Percentiles rank a stretch among this genome's conserved stretches.
These are phyloP conservation scores for Giardia muris DNA, from an alignment of 208 protist genomes.

Conservation along the genomic window DNA sequence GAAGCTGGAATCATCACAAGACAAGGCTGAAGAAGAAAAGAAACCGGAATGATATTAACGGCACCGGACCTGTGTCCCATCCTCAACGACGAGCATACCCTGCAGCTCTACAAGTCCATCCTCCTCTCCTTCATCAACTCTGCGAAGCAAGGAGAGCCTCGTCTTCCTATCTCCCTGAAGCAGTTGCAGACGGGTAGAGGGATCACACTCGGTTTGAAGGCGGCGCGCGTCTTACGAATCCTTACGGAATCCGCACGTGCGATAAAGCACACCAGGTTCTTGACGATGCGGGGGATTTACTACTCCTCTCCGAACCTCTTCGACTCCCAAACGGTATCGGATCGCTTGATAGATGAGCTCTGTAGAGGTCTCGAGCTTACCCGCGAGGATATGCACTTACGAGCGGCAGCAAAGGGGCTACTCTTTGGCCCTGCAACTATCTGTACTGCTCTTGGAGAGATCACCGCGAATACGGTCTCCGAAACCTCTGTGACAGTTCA, in stretches of 20 bases:
- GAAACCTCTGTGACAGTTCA: neutral
- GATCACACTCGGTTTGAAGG: too few relatives aligned
- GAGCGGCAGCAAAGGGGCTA: neutral
- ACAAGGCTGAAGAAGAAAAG: too few relatives aligned
- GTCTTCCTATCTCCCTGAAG: too few relatives aligned
- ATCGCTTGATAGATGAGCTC: neutral
- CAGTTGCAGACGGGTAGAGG: too few relatives aligned
- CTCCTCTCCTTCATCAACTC: too few relatives aligned
- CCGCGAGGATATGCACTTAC: neutral
- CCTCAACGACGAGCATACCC: too few relatives aligned
- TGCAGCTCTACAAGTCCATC: too few relatives aligned
- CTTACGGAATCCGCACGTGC: neutral
- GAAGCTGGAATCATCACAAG: too few relatives aligned
- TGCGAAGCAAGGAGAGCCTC: too few relatives aligned
- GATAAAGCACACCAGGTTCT: neutral
- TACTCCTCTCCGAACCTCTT: neutral
- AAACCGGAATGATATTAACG: too few relatives aligned
- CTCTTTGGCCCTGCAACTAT: neutral
- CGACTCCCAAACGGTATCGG: neutral
- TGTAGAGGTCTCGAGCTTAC: neutral
- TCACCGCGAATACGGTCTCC: neutral
- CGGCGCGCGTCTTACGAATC: neutral
- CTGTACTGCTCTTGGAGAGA: neutral
- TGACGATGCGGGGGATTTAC: neutral
- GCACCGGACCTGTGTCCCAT: too few relatives aligned